Evolutionary conservation across 2,329 filamentous ascomycete species (phyloP).

Genomic region (Colletotrichum scovillei): DNA sequence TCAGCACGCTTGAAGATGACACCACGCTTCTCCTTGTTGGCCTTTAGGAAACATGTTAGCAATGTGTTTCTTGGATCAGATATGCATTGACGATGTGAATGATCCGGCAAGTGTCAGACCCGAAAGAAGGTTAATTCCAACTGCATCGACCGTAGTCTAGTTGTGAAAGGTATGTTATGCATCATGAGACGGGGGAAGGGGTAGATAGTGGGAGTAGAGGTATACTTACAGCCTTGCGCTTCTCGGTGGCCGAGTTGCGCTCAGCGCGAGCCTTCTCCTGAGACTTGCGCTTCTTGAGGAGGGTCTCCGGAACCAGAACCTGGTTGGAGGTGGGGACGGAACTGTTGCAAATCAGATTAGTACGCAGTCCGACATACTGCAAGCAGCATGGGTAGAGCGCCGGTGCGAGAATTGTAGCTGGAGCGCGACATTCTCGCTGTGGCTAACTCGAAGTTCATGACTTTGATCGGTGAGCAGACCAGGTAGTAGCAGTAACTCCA

Average conservation of each 20-base stretch:
- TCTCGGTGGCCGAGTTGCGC: constrained; percentile 80
- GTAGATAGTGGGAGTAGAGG: neutral
- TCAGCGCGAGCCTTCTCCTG: constrained; percentile 99
- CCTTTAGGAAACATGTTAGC: constrained; percentile 61
- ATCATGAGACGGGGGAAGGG: constrained; percentile 70
- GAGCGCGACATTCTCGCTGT: constrained; percentile 91
- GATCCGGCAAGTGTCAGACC: constrained; percentile 78
- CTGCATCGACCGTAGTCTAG: constrained; percentile 98
- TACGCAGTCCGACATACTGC: constrained; percentile 77
- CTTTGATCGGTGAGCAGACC: constrained; percentile 81
- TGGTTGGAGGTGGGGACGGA: constrained; percentile 94
- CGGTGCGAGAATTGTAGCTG: constrained; percentile 93
- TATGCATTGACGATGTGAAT: constrained; percentile 37
- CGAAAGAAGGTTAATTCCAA: constrained; percentile 99
- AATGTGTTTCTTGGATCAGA: constrained; percentile 3
- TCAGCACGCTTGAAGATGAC: constrained; percentile 99
- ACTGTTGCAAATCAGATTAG: constrained; percentile 80
- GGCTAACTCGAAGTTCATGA: constrained; percentile 82
- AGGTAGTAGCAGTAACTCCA: constrained; percentile 34
- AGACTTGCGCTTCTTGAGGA: constrained; percentile 99
- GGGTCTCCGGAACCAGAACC: constrained; percentile 97
- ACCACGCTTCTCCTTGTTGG: constrained; percentile 98
- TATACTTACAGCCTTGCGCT: constrained; percentile 89
- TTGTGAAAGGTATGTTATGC: constrained; percentile 86
- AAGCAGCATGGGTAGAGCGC: constrained; percentile 74